Base-by-base conservation (phyloP, 2,329 filamentous ascomycete genomes). In the Colletotrichum graminicola region DNA sequence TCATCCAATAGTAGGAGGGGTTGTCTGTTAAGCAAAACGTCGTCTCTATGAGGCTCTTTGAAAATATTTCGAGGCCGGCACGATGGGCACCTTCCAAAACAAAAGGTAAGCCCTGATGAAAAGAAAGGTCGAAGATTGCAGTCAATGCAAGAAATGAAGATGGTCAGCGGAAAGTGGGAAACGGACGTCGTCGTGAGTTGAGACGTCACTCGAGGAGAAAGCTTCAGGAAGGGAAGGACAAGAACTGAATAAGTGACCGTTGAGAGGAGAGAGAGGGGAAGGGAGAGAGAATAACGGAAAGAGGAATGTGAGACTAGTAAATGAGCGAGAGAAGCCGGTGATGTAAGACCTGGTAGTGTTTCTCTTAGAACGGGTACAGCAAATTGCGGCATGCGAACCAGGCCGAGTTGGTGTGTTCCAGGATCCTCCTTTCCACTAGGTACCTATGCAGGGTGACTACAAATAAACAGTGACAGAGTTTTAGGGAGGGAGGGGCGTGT, bases 1-100 rank as follows among this genome's bases (percentile, higher is more conserved):
- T 23, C 21, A 29, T 23, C 21, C 32, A 36, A n/a, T 18, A 39
- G 10, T 12, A 34, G 26, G 36, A 32, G n/a, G 39, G 26, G 21
- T 29, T 26, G 29, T 45, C 16, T 41, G 61, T 26, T 56, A 32
- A 34, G 45, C 43, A 51, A 61, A 16, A 51, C 11, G 34, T 69
- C 34, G 21, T 55, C 47, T 32, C 23, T 10, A 21, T 6, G 7
- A 18, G 16, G 14, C 43, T 43, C 21, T 62, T 61, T 52, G 51
- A 56, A 57, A 56, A 54, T 67, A 59, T 59, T 11, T 67, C 68
- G 68, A 67, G 67, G 47, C 68, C 64, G 36, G 68, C 63, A 49
- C 64, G 64, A 62, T 62, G 6, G 63, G 49, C 57, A 62, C 29
- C 29, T 59, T 67, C 64, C 63, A 45, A 45, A 59, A 34, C 32